Base-by-base conservation (phyloP, 202 grass and related monocot species). In the Schoenoplectus tabernaemontani region DNA sequence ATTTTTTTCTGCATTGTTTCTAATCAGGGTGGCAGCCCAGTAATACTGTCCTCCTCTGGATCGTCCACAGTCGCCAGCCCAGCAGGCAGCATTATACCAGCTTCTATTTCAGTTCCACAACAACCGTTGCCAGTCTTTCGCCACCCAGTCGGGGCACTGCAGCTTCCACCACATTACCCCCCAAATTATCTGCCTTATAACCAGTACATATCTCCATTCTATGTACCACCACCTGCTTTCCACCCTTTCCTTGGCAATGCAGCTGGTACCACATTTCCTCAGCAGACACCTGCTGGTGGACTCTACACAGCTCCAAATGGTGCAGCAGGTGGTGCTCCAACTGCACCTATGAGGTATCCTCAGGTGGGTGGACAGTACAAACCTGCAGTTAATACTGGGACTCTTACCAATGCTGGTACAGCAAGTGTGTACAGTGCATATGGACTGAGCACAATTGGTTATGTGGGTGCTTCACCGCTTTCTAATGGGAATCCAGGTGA, bases 31-130 rank as follows among this genome's bases (percentile, higher is more conserved):
- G 79, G 84, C 17, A 89, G 84, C 57, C 73, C 84, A 17, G 20
- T 82, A 24, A 64, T 86, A 41, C 16, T 81, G 51, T 71, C 84
- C 87, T 87, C 88, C 64, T 83, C 85, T 77, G 88, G 85, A n/a
- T 67, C 93, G 57, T 82, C 90, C 76, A 57, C 86, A 65, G 64
- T 86, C 83, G 83, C 78, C 11, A 85, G 61, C 63, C 85, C 85
- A 80, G 63, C 83, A 80, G 65, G 82, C 83, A 84, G 88, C 84
- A 85, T 83, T 67, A 50, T 87, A 80, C 88, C 85, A 58, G 82
- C 82, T 62, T 97, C 90, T 65, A 47, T 91, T 77, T 67, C 88
- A 85, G 87, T 97, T 86, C 85, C 93, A n/a, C 93, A 91, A 71
- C 93, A 88, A 48, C 64, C 82, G 33, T 69, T 93, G 79, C 93